These are phyloP conservation scores for Lactarius hengduanensis DNA, from an alignment of 768 basidiomycete genomes.

Conservation along the genomic window DNA sequence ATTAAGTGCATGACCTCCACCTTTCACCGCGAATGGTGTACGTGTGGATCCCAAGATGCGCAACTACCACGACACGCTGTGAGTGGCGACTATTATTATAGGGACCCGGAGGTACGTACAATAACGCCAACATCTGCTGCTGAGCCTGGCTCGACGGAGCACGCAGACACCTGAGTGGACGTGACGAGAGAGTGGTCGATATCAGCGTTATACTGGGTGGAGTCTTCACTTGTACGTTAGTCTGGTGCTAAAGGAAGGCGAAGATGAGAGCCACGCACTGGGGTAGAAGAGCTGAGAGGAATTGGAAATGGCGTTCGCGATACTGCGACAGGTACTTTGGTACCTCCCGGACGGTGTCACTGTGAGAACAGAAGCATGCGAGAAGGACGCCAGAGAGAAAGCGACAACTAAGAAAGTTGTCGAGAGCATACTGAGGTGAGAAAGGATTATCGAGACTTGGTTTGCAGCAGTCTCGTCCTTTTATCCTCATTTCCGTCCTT, in stretches of 20 bases:
- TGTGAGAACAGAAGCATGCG: neutral
- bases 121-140: conserved; percentile 26
- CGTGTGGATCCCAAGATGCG: conserved; percentile 16
- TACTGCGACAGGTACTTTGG: neutral
- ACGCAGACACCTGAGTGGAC: neutral
- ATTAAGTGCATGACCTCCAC: conserved; percentile 30
- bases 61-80: conserved; percentile 7
- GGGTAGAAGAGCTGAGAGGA: conserved; percentile 1
- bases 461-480: neutral
- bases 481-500: neutral
- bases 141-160: conserved; percentile 30
- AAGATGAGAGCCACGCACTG: neutral
- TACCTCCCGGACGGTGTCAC: neutral
- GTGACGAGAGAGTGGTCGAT: neutral
- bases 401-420: neutral
- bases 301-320: neutral
- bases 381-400: neutral
- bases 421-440: neutral
- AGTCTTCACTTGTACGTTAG: neutral
- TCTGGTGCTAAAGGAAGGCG: neutral
- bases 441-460: neutral
- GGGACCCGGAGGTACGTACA: conserved; percentile 6
- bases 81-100: neutral
- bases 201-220: neutral
- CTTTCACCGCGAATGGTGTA: neutral